phyloP scores from a whole-genome alignment of 2,329 filamentous ascomycete genomes.

The Cladobotryum mycophilum region DNA sequence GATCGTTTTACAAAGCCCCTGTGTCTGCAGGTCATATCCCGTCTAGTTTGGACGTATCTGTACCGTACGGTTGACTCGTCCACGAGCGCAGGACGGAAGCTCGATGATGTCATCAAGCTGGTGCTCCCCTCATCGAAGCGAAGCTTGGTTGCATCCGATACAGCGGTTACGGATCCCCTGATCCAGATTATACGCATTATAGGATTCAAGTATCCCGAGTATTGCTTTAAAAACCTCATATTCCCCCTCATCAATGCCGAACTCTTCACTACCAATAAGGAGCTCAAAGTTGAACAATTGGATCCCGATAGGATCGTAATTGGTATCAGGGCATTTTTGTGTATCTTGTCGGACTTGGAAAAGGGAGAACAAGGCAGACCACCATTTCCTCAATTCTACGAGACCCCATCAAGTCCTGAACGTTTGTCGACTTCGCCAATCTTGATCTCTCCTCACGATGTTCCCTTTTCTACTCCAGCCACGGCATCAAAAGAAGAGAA shows the following conservation, averaged over 20 bases:
- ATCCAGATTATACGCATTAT: conserved; percentile 94
- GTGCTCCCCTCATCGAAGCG: conserved; percentile 76
- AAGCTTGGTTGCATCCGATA: conserved; percentile 75
- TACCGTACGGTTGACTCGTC: conserved; percentile 73
- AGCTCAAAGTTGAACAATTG: conserved; percentile 82
- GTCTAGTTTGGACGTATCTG: conserved; percentile 89
- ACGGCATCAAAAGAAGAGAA: conserved; percentile 49
- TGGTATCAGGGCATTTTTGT: conserved; percentile 87
- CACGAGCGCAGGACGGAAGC: conserved; percentile 63
- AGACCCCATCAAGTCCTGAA: conserved; percentile 34
- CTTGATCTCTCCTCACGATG: conserved; percentile 31
- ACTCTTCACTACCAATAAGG: conserved; percentile 67
- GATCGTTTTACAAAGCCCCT: conserved; percentile 72
- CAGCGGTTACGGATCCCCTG: conserved; percentile 77
- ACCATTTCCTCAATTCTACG: conserved; percentile 71
- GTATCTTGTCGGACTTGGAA: conserved; percentile 88
- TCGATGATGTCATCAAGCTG: conserved; percentile 84
- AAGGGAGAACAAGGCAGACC: conserved; percentile 71
- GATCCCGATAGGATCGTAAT: conserved; percentile 98
- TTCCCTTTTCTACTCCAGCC: conserved; percentile 19
- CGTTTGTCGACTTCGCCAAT: conserved; percentile 45
- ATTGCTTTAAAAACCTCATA: conserved; percentile 88
- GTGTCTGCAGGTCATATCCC: conserved; percentile 82
- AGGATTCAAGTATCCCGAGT: conserved; percentile 86
- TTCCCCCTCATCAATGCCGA: conserved; percentile 93